A percentile compares a stretch with the other conserved stretches of the same genome.
phyloP scores from a whole-genome alignment of 2,329 filamentous ascomycete species.

The Rachicladosporium sp. region DNA sequence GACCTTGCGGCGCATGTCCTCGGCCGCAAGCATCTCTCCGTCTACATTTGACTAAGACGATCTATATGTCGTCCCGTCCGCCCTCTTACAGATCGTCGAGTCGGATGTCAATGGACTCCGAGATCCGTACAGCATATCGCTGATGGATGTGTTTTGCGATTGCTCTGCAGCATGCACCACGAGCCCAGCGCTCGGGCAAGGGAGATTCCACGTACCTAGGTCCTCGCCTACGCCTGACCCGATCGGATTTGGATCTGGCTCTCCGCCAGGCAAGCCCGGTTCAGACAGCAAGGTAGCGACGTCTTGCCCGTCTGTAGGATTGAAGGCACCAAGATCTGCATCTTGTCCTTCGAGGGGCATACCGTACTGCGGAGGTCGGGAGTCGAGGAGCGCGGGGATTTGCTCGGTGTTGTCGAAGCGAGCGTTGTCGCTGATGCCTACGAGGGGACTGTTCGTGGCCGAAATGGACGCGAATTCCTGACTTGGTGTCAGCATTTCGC shows the following conservation, averaged over 20 bases:
- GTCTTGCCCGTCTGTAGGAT: slow-evolving; percentile 15
- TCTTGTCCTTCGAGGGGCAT: slow-evolving; percentile 17
- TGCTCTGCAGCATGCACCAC: background rate
- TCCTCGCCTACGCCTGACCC: slow-evolving; percentile 11
- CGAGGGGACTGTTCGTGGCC: slow-evolving; percentile 13
- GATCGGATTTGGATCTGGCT: background rate
- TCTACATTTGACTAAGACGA: too few relatives aligned
- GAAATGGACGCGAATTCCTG: slow-evolving; percentile 12
- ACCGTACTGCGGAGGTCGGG: slow-evolving; percentile 14
- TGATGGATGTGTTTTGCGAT: slow-evolving; percentile 9
- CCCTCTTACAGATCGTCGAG: too few relatives aligned
- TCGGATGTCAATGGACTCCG: too few relatives aligned
- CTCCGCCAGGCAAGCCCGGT: slow-evolving; percentile 8
- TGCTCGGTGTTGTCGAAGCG: slow-evolving; percentile 14
- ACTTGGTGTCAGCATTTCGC: slow-evolving; percentile 17
- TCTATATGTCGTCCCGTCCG: too few relatives aligned
- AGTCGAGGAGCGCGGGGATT: slow-evolving; percentile 8
- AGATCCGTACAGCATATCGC: slow-evolving; percentile 16
- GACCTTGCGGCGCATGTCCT: too few relatives aligned
- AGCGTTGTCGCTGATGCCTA: slow-evolving; percentile 14
- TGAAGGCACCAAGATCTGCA: slow-evolving; percentile 13
- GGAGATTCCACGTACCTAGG: slow-evolving; percentile 12
- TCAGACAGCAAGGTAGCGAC: slow-evolving; percentile 22
- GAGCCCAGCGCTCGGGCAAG: slow-evolving; percentile 2
- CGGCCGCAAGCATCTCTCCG: too few relatives aligned